A percentile compares a stretch with the other conserved stretches of the same genome.
Evolutionary conservation across 345 rosid species (phyloP).

Genomic region (Camelina neglecta): DNA sequence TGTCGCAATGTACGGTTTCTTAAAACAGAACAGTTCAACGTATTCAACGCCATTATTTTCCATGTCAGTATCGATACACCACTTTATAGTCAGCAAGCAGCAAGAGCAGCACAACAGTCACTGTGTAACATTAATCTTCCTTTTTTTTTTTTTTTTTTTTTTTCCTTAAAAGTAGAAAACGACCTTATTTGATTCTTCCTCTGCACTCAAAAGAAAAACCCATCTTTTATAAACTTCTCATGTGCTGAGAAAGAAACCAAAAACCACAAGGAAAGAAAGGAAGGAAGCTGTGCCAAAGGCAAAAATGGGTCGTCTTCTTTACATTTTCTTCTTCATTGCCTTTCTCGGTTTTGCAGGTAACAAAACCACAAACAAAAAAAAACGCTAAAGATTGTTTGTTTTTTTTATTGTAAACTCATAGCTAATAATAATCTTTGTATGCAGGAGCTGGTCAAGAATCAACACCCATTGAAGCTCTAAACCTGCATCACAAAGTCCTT

Average conservation of each 20-base stretch:
- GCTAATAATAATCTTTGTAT: slow-evolving; percentile 4
- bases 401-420: slow-evolving; percentile 3
- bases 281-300: slow-evolving; percentile 26
- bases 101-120: slow-evolving; percentile 2
- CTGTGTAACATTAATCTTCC: slow-evolving; percentile 1
- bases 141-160: background rate
- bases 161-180: background rate
- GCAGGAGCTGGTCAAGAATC: slow-evolving; percentile 68
- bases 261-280: slow-evolving; percentile 20
- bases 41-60: slow-evolving; percentile 34
- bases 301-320: slow-evolving; percentile 42
- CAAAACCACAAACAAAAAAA: background rate
- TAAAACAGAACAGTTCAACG: slow-evolving; percentile 39
- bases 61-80: slow-evolving; percentile 17
- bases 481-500: slow-evolving; percentile 40
- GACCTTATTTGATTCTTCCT: slow-evolving; percentile 39
- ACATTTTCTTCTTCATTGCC: slow-evolving; percentile 46
- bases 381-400: background rate
- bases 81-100: slow-evolving; percentile 16
- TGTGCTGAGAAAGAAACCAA: slow-evolving; percentile 31
- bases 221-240: slow-evolving; percentile 37
- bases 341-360: slow-evolving; percentile 61
- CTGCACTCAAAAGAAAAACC: slow-evolving; percentile 19
- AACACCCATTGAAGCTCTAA: slow-evolving; percentile 43
- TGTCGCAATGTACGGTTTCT: slow-evolving; percentile 22